Base-by-base conservation (phyloP, 768 basidiomycete species). In the Galerina marginata region DNA sequence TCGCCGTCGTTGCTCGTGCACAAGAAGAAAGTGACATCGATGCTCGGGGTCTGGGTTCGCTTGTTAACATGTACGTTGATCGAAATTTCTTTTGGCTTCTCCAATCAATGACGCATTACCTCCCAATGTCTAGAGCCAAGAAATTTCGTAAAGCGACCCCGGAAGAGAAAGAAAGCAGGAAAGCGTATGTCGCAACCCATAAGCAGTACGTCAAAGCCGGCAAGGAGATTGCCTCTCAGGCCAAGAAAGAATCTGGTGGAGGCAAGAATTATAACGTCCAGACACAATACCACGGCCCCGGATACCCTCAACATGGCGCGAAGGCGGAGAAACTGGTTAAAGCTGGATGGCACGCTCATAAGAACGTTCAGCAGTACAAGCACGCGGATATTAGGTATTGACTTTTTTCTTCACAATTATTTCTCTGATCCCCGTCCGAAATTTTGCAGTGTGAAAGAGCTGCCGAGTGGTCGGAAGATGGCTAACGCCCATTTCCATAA, bases 361-460 rank as follows among this genome's bases (percentile, higher is more conserved):
- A 20, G n/a, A 40, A 50, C 12, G 16, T 62, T 36, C 61, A 62
- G 52, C 51, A 58, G 36, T 62, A 37, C 42, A 55, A 40, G 47
- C 53, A 58, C 12, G 61, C 57, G 2, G 61, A 62, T 49, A 56
- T 62, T 47, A 50, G 47, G 59, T 60, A 26, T 2, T 20, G 54
- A 37, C 15, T 33, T 11, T 46, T 12, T 36, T 3, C 1, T 3
- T 4, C 14, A 9, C 26, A 23, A 16, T 20, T 15, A 15, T 47
- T 14, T 54, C 20, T 12, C 25, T 26, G 40, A 26, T 15, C n/a
- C 6, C 9, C 15, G 1, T 12, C 23, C 12, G n/a, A 2, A 1
- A 20, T 20, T 36, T 36, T 9, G 1, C 38, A 57, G 56, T 9
- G 56, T 57, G 9, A 36, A 42, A n/a, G 25, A 37, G 39, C 9